Evolutionary conservation across 495 filamentous ascomycete species (phyloP).

Genomic region (Lepraria neglecta): DNA sequence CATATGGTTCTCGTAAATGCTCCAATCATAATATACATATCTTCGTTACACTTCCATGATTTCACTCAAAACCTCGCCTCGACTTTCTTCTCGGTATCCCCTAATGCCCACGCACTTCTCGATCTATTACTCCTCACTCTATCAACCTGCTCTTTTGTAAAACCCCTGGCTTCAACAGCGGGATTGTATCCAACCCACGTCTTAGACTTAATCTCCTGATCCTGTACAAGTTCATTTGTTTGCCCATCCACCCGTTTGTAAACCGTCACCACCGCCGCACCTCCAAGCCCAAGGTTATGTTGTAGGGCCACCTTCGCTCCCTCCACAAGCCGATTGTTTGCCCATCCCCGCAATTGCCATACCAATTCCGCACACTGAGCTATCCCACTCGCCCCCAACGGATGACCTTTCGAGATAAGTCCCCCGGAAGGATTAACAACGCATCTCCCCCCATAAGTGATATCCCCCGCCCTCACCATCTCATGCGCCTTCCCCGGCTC

Average conservation of each 20-base stretch:
- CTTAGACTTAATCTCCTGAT: slow-evolving; percentile 52
- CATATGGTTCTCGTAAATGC: too few relatives aligned
- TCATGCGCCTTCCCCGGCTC: slow-evolving; percentile 83
- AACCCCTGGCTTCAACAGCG: slow-evolving; percentile 79
- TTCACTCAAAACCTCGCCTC: slow-evolving; percentile 49
- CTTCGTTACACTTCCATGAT: too few relatives aligned
- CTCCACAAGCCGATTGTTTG: slow-evolving; percentile 73
- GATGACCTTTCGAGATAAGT: slow-evolving; percentile 93
- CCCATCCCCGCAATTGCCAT: slow-evolving; percentile 96
- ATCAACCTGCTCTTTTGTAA: slow-evolving; percentile 68
- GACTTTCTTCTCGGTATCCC: slow-evolving; percentile 66
- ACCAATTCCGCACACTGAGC: slow-evolving; percentile 94
- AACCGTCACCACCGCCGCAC: slow-evolving; percentile 84
- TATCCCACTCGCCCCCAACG: slow-evolving; percentile 84
- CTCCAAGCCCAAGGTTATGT: slow-evolving; percentile 90
- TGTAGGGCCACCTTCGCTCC: slow-evolving; percentile 70
- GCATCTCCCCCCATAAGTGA: slow-evolving; percentile 83
- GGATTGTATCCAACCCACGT: slow-evolving; percentile 85
- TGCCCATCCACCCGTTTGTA: slow-evolving; percentile 82
- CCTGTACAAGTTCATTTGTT: slow-evolving; percentile 49
- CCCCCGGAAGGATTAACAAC: slow-evolving; percentile 93
- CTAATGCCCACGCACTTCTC: slow-evolving; percentile 65
- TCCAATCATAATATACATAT: too few relatives aligned
- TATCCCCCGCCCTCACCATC: slow-evolving; percentile 79
- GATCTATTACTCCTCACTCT: slow-evolving; percentile 63